Evolutionary conservation across 139 green algal species (phyloP).

Genomic region (Picochlorum costavermella): DNA sequence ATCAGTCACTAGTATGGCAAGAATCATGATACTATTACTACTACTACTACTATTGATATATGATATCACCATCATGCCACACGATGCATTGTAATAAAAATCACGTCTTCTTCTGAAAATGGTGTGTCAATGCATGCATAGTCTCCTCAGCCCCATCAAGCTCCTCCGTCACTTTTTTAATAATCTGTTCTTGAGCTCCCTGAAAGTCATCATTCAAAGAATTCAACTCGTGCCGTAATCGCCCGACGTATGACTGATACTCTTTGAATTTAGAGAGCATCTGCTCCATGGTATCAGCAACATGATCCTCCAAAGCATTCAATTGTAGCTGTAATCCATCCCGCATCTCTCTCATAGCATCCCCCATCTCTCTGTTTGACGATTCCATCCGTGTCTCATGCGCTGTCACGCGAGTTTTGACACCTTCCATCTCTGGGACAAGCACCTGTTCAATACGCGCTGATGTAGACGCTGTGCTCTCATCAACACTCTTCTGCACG

Average conservation of each 20-base stretch:
- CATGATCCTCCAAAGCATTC: background rate
- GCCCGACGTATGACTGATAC: slow-evolving; percentile 23
- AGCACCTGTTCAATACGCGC: too few species aligned
- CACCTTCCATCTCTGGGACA: too few species aligned
- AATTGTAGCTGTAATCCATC: background rate
- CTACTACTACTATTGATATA: too few species aligned
- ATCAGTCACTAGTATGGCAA: too few species aligned
- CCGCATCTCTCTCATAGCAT: too few species aligned
- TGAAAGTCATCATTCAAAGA: background rate
- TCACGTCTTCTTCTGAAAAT: background rate
- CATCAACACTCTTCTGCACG: background rate
- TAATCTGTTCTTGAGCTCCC: background rate
- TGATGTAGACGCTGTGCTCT: too few species aligned
- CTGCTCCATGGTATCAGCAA: background rate
- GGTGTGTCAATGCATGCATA: background rate
- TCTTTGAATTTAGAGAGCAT: slow-evolving; percentile 10
- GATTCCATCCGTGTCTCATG: background rate
- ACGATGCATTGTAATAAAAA: background rate
- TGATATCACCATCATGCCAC: too few species aligned
- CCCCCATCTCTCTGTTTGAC: background rate
- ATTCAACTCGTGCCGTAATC: slow-evolving; percentile 17
- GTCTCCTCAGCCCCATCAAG: background rate
- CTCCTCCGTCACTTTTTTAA: background rate
- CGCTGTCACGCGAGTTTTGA: too few species aligned
- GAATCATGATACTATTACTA: too few species aligned